A percentile compares a stretch with the other conserved stretches of the same genome.
phyloP scores from a whole-genome alignment of 331 rosid genomes.

The Erythrophleum ivorense region DNA sequence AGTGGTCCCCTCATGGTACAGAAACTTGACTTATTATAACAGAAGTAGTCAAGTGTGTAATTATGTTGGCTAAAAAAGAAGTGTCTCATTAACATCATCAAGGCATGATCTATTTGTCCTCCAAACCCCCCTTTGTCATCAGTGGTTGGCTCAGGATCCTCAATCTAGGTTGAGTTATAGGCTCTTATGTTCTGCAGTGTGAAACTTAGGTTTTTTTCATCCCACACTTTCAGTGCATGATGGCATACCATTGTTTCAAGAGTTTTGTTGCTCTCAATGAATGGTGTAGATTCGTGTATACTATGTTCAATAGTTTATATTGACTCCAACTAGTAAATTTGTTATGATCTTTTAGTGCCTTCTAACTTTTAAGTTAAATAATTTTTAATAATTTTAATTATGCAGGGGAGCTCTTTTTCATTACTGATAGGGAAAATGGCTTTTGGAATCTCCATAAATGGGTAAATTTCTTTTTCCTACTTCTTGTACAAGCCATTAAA shows the following conservation, averaged over 20 bases:
- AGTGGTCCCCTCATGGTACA: conserved; percentile 90
- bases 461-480: conserved; percentile 56
- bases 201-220: conserved; percentile 12
- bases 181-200: not conserved
- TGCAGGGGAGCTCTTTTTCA: conserved; percentile 89
- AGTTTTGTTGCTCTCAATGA: not conserved
- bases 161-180: no score
- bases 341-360: conserved; percentile 26
- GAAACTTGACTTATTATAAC: conserved; percentile 21
- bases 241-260: not conserved
- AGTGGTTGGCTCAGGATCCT: no score
- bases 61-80: not conserved
- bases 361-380: conserved; percentile 16
- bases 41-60: not conserved
- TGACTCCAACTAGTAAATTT: conserved; percentile 28
- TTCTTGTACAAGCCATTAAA: conserved; percentile 17
- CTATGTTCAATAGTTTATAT: not conserved
- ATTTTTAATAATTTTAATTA: conserved; percentile 29
- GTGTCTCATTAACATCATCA: no score
- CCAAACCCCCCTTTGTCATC: no score
- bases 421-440: conserved; percentile 82
- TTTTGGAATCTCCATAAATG: conserved; percentile 96
- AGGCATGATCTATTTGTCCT: no score
- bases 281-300: conserved; percentile 9
- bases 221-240: conserved; percentile 5